Percentiles rank a stretch among this genome's conserved stretches.
phyloP scores from a whole-genome alignment of 768 basidiomycete genomes.

The Pholiota conissans region DNA sequence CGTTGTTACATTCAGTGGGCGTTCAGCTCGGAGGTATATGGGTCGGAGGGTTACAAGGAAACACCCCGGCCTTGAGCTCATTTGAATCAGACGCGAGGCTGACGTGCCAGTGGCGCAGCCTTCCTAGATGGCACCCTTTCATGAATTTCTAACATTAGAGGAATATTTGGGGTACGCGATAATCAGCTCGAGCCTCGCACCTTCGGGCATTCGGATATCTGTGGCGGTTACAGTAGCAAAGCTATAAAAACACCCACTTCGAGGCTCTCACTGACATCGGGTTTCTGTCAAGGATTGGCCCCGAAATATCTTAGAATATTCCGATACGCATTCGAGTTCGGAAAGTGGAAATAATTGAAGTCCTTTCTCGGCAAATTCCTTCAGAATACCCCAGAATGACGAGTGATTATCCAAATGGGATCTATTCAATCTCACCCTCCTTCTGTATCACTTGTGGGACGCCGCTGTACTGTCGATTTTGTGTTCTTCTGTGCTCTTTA shows the following conservation, averaged over 20 bases:
- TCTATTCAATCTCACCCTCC: not conserved
- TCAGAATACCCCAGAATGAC: not conserved
- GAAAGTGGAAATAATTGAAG: not conserved
- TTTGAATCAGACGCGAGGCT: not conserved
- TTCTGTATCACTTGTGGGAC: not conserved
- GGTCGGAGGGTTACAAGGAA: not conserved
- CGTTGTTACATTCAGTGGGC: no score
- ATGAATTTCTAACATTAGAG: not conserved
- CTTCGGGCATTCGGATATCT: not conserved
- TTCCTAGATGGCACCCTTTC: not conserved
- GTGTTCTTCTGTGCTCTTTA: not conserved
- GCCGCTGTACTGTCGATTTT: not conserved
- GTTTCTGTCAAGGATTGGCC: not conserved
- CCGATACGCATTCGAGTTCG: not conserved
- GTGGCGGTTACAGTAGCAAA: not conserved
- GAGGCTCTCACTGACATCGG: not conserved
- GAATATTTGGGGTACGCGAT: not conserved
- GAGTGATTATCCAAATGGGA: not conserved
- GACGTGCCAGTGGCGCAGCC: not conserved
- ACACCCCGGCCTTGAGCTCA: not conserved
- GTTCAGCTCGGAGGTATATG: not conserved
- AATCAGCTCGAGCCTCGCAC: not conserved
- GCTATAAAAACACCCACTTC: not conserved
- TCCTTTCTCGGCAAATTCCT: not conserved
- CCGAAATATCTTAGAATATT: not conserved